These are phyloP conservation scores for Microsporum canis DNA, from an alignment of 2,329 filamentous ascomycete genomes.

Conservation along the genomic window DNA sequence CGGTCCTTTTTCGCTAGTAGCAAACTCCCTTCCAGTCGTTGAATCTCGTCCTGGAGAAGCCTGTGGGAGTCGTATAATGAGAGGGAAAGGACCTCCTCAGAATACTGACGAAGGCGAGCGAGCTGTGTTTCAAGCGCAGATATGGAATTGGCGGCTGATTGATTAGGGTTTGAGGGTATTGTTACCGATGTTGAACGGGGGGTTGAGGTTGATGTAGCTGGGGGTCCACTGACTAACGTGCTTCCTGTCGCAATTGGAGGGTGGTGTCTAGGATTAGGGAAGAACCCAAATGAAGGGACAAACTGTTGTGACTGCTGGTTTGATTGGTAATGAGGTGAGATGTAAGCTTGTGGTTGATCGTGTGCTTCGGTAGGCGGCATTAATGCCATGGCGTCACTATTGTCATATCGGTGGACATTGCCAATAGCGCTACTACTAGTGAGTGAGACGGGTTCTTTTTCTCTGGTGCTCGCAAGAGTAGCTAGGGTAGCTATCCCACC, in stretches of 20 bases:
- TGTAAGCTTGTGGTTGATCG: neutral
- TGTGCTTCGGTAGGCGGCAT: constrained; percentile 4
- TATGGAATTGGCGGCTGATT: constrained; percentile 6
- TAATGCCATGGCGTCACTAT: constrained; percentile 3
- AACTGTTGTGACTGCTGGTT: neutral
- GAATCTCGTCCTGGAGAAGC: constrained; percentile 17
- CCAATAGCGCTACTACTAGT: neutral
- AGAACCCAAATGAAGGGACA: neutral
- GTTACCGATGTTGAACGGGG: neutral
- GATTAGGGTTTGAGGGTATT: constrained; percentile 4
- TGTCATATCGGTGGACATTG: neutral
- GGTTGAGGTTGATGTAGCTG: constrained; percentile 1
- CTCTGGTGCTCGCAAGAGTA: constrained; percentile 4
- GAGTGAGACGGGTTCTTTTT: neutral
- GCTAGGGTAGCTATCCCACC: constrained; percentile 9
- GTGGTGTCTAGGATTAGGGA: constrained; percentile 3
- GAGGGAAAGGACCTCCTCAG: constrained; percentile 18
- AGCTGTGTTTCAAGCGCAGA: constrained; percentile 17
- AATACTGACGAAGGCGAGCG: constrained; percentile 17
- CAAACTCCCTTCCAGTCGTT: constrained; percentile 13
- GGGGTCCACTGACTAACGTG: constrained; percentile 8
- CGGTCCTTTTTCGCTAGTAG: constrained; percentile 11
- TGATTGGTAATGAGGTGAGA: neutral
- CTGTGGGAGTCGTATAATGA: constrained; percentile 19
- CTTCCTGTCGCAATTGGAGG: neutral